Conservation (phyloP, 768 basidiomycete genomes). For the Tephrocybe sp. region DNA sequence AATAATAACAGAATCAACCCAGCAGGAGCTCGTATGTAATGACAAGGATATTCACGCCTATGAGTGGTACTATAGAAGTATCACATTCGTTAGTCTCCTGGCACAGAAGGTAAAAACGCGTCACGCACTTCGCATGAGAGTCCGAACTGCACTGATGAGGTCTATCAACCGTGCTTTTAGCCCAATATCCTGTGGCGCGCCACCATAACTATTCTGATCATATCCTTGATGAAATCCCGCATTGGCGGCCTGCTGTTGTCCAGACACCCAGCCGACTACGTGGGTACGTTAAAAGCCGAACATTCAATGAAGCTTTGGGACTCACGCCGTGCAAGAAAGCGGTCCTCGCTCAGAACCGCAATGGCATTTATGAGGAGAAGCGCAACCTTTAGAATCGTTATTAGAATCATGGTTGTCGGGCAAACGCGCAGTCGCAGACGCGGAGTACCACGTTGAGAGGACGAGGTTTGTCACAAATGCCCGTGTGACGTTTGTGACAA, state of each 20-base stretch:
- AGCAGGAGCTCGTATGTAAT: conserved; percentile 84
- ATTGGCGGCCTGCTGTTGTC: conserved; percentile 56
- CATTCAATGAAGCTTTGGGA: conserved; percentile 12
- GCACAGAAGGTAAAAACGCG: conserved; percentile 12
- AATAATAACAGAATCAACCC: conserved; percentile 33
- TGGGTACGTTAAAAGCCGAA: background rate
- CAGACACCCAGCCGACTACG: conserved; percentile 83
- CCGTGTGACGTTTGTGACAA: conserved; percentile 15
- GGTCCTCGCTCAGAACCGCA: conserved; percentile 93
- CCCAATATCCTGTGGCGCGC: conserved; percentile 57
- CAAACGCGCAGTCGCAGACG: conserved; percentile 15
- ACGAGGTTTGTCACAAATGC: conserved; percentile 11
- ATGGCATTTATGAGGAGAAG: conserved; percentile 92
- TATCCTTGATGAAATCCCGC: conserved; percentile 65
- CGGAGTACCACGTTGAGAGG: conserved; percentile 12
- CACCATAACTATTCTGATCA: conserved; percentile 62
- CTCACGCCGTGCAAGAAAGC: conserved; percentile 91
- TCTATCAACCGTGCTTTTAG: conserved; percentile 87
- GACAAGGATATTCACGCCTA: conserved; percentile 82
- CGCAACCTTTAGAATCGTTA: conserved; percentile 74
- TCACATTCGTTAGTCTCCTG: conserved; percentile 3
- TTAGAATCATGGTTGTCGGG: conserved; percentile 37
- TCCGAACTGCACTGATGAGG: conserved; percentile 93
- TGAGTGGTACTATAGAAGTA: conserved; percentile 76
- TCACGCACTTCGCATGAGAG: conserved; percentile 93